phyloP scores from a whole-genome alignment of 306 rosid genomes.

The Ammopiptanthus mongolicus region DNA sequence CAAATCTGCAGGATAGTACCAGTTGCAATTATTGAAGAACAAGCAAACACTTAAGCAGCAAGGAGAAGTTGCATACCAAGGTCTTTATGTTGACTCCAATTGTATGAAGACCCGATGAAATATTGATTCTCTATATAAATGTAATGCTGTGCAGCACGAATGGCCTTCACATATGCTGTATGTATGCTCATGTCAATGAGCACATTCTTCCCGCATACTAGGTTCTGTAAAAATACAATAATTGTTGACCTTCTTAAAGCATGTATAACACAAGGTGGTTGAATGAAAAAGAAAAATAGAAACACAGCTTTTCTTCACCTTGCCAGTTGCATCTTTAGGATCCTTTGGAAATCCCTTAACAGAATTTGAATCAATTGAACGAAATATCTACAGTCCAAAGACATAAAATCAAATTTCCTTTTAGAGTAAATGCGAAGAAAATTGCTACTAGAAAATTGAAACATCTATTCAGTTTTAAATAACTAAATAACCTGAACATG shows the following conservation, averaged over 20 bases:
- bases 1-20: background rate
- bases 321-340: slow-evolving; percentile 75
- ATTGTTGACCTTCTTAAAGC: slow-evolving; percentile 21
- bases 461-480: background rate
- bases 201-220: slow-evolving; percentile 83
- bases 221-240: slow-evolving; percentile 50
- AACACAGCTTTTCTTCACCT: slow-evolving; percentile 45
- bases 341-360: slow-evolving; percentile 85
- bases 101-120: slow-evolving; percentile 84
- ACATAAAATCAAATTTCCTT: slow-evolving; percentile 17
- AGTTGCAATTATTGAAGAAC: background rate
- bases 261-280: background rate
- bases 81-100: slow-evolving; percentile 83
- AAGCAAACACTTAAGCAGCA: background rate
- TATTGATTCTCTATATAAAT: slow-evolving; percentile 89
- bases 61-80: slow-evolving; percentile 47
- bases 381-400: slow-evolving; percentile 66
- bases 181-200: slow-evolving; percentile 95
- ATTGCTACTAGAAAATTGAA: slow-evolving; percentile 9
- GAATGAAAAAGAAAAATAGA: slow-evolving; percentile 10
- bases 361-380: slow-evolving; percentile 92
- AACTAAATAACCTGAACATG: slow-evolving; percentile 75
- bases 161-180: slow-evolving; percentile 81
- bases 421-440: background rate
- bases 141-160: slow-evolving; percentile 80